Evolutionary conservation across 148 eudicot genomes (phyloP), one percentile per base, ranked within the genome.

Genomic region (Spergularia marina): DNA sequence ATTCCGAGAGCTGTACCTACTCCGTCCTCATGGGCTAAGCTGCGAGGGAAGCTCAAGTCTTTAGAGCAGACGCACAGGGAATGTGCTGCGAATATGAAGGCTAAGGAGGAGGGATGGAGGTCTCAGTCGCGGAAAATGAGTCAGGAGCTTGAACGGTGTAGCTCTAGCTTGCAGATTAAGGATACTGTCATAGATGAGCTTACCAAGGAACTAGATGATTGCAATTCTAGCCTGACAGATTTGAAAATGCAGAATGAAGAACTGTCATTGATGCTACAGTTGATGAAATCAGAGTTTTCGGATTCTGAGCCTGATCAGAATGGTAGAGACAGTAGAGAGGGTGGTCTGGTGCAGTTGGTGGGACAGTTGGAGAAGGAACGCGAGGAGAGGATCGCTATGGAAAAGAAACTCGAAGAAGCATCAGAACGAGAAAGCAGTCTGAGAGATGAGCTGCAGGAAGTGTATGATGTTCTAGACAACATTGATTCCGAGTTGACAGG

Each of bases 241-340:
- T 58, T 93, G 58, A 89, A 82, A 85, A 41, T 83, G 80, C 90
- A 90, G 80, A 91, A 89, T 76, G 90, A 89, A 68, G 98, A 93
- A 64, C 66, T 84, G 53, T 86, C 93, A n/a, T 59, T 88, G 21
- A 84, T 86, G 85, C 59, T 88, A 64, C 78, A 88, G 71, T 81
- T 88, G 66, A 67, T 86, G 79, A 84, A 72, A 73, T 83, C 88
- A 15, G 88, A 84, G 68, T 55, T 79, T 71, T 68, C 71, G 0
- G 85, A 83, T 70, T 65, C 70, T 21, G 75, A 66, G 70, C 49
- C 49, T 44, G 49, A 44, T 44, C 49, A 44, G 49, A 44, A 6
- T 6, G 65, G 73, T 51, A 52, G 66, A 30, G 36, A 30, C 59
- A 82, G 83, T 40, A 77, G 56, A 65, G 82, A 82, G 23, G 65